Conservation (phyloP, 2,329 filamentous ascomycete species). For the Cytospora mali region DNA sequence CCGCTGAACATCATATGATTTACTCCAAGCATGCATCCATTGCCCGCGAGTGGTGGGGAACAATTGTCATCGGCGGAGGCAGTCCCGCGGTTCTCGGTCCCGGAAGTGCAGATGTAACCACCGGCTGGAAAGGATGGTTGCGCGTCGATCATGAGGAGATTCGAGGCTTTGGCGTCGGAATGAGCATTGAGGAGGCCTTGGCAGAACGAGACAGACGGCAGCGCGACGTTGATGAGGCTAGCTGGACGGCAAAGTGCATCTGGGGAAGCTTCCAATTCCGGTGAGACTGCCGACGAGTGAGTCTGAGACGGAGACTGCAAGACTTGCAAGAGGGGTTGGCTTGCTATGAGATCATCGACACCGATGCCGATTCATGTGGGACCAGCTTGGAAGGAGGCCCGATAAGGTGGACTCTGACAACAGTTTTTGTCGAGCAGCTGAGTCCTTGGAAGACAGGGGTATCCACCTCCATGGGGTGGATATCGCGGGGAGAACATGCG, state of each 20-base stretch:
- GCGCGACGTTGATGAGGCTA: conserved; percentile 44
- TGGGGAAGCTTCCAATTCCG: conserved; percentile 54
- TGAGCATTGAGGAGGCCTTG: conserved; percentile 50
- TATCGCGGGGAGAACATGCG: conserved; percentile 14
- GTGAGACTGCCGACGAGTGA: conserved; percentile 22
- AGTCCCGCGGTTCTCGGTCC: conserved; percentile 34
- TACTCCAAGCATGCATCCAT: conserved; percentile 51
- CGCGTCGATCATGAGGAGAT: conserved; percentile 50
- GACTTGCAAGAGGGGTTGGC: not conserved
- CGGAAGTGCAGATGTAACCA: conserved; percentile 27
- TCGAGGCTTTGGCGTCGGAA: conserved; percentile 41
- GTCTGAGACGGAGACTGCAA: not conserved
- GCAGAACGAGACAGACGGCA: conserved; percentile 43
- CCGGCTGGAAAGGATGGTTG: conserved; percentile 56
- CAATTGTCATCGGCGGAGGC: conserved; percentile 52
- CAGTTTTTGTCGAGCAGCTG: conserved; percentile 4
- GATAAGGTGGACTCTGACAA: not conserved
- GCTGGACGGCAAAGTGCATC: conserved; percentile 50
- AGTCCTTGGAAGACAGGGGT: not conserved
- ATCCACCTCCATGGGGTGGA: conserved; percentile 17
- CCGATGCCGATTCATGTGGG: not conserved
- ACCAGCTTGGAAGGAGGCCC: conserved; percentile 10
- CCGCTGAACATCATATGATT: conserved; percentile 52
- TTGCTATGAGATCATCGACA: conserved; percentile 3
- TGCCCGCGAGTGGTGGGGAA: conserved; percentile 60